phyloP scores from a whole-genome alignment of 495 filamentous ascomycete genomes.

The Annulohypoxylon bovei region DNA sequence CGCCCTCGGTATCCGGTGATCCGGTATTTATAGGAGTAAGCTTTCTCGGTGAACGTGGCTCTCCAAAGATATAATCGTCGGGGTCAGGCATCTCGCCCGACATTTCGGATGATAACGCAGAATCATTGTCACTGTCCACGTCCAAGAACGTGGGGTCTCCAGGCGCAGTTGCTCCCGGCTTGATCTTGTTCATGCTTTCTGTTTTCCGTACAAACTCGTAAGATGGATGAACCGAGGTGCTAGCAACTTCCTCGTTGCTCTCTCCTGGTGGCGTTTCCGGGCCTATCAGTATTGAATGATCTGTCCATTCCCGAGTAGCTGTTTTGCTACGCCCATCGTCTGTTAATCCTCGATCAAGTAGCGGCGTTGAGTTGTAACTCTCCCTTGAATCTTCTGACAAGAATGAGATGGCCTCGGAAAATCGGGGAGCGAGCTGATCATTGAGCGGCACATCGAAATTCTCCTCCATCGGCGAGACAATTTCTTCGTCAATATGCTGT shows the following conservation, averaged over 20 bases:
- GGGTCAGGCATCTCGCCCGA: constrained; percentile 72
- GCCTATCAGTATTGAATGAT: constrained; percentile 56
- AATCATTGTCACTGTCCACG: constrained; percentile 73
- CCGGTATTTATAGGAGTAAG: constrained; percentile 41
- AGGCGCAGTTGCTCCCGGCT: constrained; percentile 39
- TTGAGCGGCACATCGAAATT: constrained; percentile 16
- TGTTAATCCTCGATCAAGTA: constrained; percentile 77
- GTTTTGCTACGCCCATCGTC: constrained; percentile 61
- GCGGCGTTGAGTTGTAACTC: constrained; percentile 80
- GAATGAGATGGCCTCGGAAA: constrained; percentile 54
- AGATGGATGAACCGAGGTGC: constrained; percentile 50
- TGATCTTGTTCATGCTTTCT: constrained; percentile 54
- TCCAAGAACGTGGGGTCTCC: constrained; percentile 70
- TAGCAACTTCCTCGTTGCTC: constrained; percentile 39
- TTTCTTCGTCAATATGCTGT: constrained; percentile 54
- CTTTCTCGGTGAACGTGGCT: constrained; percentile 42
- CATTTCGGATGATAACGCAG: constrained; percentile 82
- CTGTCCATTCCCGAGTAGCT: constrained; percentile 54
- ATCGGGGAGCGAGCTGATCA: constrained; percentile 32
- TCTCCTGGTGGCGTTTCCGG: constrained; percentile 46
- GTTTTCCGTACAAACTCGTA: constrained; percentile 61
- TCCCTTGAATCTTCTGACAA: constrained; percentile 58
- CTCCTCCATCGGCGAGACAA: constrained; percentile 34
- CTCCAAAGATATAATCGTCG: constrained; percentile 53
- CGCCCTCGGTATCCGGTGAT: constrained; percentile 44